Conservation (phyloP, 2,329 filamentous ascomycete genomes). For the Fusarium sp. region DNA sequence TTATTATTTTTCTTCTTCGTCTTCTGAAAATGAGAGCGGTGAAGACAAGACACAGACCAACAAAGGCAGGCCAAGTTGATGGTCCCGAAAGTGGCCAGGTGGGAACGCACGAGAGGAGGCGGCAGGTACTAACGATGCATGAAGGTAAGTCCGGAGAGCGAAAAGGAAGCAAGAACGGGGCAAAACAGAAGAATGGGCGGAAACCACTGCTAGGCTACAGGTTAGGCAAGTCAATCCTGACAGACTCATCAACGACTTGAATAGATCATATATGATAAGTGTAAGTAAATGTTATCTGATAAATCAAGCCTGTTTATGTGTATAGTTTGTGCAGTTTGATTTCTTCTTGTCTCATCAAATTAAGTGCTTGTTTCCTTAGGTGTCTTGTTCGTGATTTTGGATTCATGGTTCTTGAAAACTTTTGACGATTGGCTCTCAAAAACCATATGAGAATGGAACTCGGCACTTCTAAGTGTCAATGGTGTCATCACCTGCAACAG, state of each 20-base stretch:
- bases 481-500: background rate
- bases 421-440: background rate
- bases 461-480: background rate
- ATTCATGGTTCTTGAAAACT: background rate
- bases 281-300: background rate
- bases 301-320: background rate
- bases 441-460: too few species aligned
- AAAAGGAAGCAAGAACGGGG: background rate
- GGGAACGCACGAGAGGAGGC: slow-evolving; percentile 1
- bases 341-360: slow-evolving; percentile 11
- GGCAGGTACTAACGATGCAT: background rate
- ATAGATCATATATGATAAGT: background rate
- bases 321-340: background rate
- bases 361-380: slow-evolving; percentile 9
- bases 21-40: slow-evolving; percentile 13
- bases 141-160: background rate
- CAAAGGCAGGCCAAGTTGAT: background rate
- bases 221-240: background rate
- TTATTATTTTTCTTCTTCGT: slow-evolving; percentile 6
- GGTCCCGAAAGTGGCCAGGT: slow-evolving; percentile 24
- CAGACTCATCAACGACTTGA: background rate
- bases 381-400: background rate
- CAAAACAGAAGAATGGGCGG: background rate
- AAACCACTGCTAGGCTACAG: background rate
- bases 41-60: slow-evolving; percentile 14